Evolutionary conservation across 2,329 filamentous ascomycete genomes (phyloP).

Genomic region (Cladosporium austrohemisphaericum): DNA sequence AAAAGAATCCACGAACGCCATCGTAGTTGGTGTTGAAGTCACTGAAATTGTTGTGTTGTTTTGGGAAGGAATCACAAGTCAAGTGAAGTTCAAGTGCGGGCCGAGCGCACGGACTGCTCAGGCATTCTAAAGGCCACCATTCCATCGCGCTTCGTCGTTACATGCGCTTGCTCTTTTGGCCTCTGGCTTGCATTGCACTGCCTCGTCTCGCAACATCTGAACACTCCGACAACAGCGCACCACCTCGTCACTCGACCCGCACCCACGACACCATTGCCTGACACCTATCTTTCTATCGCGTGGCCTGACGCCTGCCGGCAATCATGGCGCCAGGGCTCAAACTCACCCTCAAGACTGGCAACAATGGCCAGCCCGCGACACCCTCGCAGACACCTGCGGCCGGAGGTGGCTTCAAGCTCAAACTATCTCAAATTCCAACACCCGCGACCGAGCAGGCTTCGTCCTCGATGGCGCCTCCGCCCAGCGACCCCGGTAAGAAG

Average conservation of each 20-base stretch:
- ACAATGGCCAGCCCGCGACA: conserved; percentile 18
- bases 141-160: too few species aligned
- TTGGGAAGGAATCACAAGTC: too few species aligned
- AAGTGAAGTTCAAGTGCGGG: too few species aligned
- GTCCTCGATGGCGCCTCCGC: conserved; percentile 27
- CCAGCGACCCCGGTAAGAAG: conserved; percentile 25
- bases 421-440: conserved; percentile 22
- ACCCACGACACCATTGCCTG: not conserved
- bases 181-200: not conserved
- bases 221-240: not conserved
- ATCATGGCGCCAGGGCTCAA: conserved; percentile 17
- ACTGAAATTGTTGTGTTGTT: too few species aligned
- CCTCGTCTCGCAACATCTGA: conserved; percentile 1
- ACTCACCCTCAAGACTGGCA: conserved; percentile 21
- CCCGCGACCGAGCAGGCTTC: conserved; percentile 27
- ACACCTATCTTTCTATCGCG: not conserved
- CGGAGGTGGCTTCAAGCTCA: conserved; percentile 31
- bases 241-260: not conserved
- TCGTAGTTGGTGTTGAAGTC: too few species aligned
- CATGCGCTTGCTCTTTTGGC: too few species aligned
- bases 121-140: too few species aligned
- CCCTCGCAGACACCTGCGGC: conserved; percentile 25
- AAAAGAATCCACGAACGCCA: too few species aligned
- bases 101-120: too few species aligned
- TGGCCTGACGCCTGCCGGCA: conserved; percentile 8